Evolutionary conservation across 1,139 yeast species (phyloP).

Genomic region (Blastobotrys raffinosifermentans): DNA sequence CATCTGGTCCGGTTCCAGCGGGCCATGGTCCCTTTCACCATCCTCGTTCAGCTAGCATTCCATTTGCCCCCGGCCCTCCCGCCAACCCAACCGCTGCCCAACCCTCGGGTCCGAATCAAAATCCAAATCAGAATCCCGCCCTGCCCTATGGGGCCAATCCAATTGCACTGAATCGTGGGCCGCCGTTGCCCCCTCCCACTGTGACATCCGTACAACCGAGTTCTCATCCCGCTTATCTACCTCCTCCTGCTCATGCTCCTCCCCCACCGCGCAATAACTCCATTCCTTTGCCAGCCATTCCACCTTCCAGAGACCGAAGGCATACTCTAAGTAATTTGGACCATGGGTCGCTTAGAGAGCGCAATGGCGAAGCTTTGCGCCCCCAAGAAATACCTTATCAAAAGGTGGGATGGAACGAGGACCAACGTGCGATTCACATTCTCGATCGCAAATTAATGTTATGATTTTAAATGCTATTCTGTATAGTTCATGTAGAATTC

Average conservation of each 20-base stretch:
- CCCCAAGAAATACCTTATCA: slow-evolving; percentile 25
- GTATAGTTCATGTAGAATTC: background rate
- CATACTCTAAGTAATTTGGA: no score
- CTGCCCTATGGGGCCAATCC: no score
- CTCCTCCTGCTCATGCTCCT: slow-evolving; percentile 4
- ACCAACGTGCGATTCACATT: slow-evolving; percentile 29
- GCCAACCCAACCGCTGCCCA: background rate
- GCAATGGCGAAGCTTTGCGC: no score
- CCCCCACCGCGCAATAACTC: slow-evolving; percentile 1
- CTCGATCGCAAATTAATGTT: slow-evolving; percentile 25
- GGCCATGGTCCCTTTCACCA: background rate
- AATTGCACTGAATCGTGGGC: no score
- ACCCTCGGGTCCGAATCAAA: slow-evolving; percentile 1
- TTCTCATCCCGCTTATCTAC: slow-evolving; percentile 2
- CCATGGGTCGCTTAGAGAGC: no score
- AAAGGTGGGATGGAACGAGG: slow-evolving; percentile 28
- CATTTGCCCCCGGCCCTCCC: slow-evolving; percentile 4
- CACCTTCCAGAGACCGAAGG: slow-evolving; percentile 2
- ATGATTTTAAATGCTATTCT: slow-evolving; percentile 1
- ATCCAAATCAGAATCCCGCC: no score
- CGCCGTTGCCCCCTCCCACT: no score
- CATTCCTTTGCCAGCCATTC: slow-evolving; percentile 2
- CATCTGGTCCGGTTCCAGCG: slow-evolving; percentile 1
- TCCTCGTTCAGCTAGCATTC: slow-evolving; percentile 2
- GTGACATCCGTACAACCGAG: slow-evolving; percentile 5